Percentiles rank a stretch among this genome's conserved stretches.
These are phyloP conservation scores for Cyclocybe cylindracea DNA, from an alignment of 768 basidiomycete genomes.

Conservation along the genomic window DNA sequence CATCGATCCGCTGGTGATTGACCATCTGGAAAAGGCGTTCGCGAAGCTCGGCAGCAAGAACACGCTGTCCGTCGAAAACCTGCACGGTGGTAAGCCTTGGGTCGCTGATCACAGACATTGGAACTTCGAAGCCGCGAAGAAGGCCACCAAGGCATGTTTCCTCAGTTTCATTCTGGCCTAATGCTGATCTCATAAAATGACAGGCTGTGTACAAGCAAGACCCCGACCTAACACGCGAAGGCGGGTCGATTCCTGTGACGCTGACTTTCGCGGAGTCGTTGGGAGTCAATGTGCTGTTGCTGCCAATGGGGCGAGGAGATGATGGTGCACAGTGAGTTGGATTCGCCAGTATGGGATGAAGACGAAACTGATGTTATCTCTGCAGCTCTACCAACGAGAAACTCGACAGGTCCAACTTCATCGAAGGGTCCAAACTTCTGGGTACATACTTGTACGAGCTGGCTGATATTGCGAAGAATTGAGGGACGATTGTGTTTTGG, in stretches of 20 bases:
- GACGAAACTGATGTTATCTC: background rate
- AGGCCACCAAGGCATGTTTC: slow-evolving; percentile 70
- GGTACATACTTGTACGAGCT: slow-evolving; percentile 84
- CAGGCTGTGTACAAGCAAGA: slow-evolving; percentile 67
- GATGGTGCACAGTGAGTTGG: slow-evolving; percentile 86
- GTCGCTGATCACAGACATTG: slow-evolving; percentile 83
- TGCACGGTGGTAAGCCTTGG: slow-evolving; percentile 91
- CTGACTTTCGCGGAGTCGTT: slow-evolving; percentile 90
- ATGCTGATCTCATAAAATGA: slow-evolving; percentile 20
- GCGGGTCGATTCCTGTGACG: slow-evolving; percentile 94
- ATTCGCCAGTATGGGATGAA: background rate
- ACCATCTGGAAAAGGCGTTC: slow-evolving; percentile 78
- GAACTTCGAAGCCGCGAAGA: slow-evolving; percentile 89
- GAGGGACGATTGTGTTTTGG: background rate
- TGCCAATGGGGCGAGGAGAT: slow-evolving; percentile 94
- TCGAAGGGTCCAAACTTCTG: slow-evolving; percentile 80
- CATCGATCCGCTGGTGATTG: slow-evolving; percentile 68
- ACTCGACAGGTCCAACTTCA: slow-evolving; percentile 86
- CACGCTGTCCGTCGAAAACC: slow-evolving; percentile 65
- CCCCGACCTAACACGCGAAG: slow-evolving; percentile 86
- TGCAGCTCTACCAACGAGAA: slow-evolving; percentile 92
- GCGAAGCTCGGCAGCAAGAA: slow-evolving; percentile 86
- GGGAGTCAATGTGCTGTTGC: slow-evolving; percentile 81
- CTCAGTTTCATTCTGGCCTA: background rate
- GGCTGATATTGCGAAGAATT: slow-evolving; percentile 29